Base-by-base conservation (phyloP, 2,329 filamentous ascomycete species). In the Fusarium gaditjirri region DNA sequence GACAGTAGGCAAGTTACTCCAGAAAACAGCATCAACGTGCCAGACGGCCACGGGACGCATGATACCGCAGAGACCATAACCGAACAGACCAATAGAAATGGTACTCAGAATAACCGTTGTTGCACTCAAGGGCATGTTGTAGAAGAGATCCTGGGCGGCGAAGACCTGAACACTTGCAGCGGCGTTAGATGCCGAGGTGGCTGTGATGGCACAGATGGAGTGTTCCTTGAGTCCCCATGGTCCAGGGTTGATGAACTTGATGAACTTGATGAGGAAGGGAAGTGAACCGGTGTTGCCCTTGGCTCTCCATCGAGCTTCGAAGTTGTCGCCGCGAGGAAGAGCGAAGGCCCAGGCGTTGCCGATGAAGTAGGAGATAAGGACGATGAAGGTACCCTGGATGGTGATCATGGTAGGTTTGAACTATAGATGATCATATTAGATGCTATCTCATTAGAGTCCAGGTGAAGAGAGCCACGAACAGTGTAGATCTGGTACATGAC, bases 171-270 rank as follows among this genome's bases (percentile, higher is more conserved):
- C 76, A 65, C 81, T 84, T 7, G 80, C 81, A 0, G 82, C 62
- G 2, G 84, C 86, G 49, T 88, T 87, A 8, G 85, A 87, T 1
- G 86, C 87, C 0, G 86, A 86, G 0, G 86, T 86, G 3, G 87
- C 86, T 2, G 86, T 89, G 73, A 89, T 87, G 53, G 86, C 73
- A 68, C 84, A 86, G 3, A 89, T 82, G 1, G 86, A 80, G 39
- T 90, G 88, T 73, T 90, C 88, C 70, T 90, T 90, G 36, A 89
- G 77, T 33, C 80, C 81, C 84, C 86, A 90, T 0, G 83, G 83
- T 1, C 87, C 84, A 9, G 78, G 78, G 70, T 90, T 90, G 71
- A 90, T 27, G 52, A 89, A 84, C 11, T 78, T 80, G 21, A 84
- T 36, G 21, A 82, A 16, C 2, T 61, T 70, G 49, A 89, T 84